phyloP scores from a whole-genome alignment of 1,284 basidiomycete species.

The Heterobasidion parviporum region DNA sequence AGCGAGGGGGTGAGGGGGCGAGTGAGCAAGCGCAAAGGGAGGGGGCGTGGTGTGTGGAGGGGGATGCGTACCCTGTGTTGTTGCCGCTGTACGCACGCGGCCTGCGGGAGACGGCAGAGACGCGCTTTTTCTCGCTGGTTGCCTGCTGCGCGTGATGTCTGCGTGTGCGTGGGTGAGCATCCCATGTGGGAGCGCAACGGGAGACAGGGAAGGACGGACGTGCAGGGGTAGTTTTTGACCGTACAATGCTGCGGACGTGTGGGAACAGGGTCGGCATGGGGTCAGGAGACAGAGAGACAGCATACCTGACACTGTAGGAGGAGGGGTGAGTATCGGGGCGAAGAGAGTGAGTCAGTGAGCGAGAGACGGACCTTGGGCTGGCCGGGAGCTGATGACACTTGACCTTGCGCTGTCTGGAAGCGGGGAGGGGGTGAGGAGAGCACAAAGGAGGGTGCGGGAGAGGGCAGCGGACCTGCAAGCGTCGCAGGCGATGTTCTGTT shows the following conservation, averaged over 20 bases:
- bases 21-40: background rate
- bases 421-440: conserved; percentile 10
- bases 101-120: conserved; percentile 41
- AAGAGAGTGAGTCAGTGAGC: conserved; percentile 8
- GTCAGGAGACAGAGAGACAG: conserved; percentile 1
- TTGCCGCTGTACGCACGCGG: conserved; percentile 49
- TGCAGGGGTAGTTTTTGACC: conserved; percentile 78
- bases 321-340: background rate
- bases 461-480: conserved; percentile 55
- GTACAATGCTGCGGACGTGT: conserved; percentile 53
- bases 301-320: conserved; percentile 12
- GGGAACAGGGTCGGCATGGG: conserved; percentile 7
- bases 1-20: background rate
- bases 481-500: conserved; percentile 89
- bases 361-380: conserved; percentile 58
- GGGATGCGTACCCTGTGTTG: conserved; percentile 29
- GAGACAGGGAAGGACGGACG: conserved; percentile 36
- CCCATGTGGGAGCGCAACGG: conserved; percentile 7
- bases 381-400: conserved; percentile 70
- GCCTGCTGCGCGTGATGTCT: conserved; percentile 76
- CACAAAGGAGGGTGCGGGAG: background rate
- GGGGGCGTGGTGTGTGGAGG: background rate
- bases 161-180: conserved; percentile 16
- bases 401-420: conserved; percentile 65
- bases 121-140: conserved; percentile 73